These are phyloP conservation scores for Cucurbita maxima DNA, from an alignment of 306 rosid genomes.

Conservation along the genomic window DNA sequence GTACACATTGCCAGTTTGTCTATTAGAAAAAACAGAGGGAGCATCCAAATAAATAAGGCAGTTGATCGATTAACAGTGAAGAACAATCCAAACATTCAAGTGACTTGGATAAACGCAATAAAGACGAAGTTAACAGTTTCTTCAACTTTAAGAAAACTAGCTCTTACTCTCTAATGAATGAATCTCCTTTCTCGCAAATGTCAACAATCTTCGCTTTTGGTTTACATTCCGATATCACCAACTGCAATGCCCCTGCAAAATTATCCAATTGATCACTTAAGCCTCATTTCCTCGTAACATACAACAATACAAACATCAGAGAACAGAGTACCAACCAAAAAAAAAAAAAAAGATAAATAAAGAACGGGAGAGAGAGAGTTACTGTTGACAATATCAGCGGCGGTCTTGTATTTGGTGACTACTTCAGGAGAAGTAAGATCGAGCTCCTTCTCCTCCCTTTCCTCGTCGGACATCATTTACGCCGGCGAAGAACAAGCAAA, in stretches of 20 bases:
- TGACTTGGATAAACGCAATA: neutral
- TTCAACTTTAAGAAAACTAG: neutral
- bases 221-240: slow-evolving; percentile 64
- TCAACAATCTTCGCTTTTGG: slow-evolving; percentile 81
- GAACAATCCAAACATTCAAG: neutral
- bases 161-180: slow-evolving; percentile 77
- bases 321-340: too few species aligned
- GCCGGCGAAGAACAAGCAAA: neutral
- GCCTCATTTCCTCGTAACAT: neutral
- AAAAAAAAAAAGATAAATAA: neutral
- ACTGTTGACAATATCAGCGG: slow-evolving; percentile 94
- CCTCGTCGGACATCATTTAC: slow-evolving; percentile 81
- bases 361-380: neutral
- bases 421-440: slow-evolving; percentile 94
- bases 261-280: neutral
- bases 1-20: slow-evolving; percentile 77
- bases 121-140: neutral
- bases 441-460: slow-evolving; percentile 98
- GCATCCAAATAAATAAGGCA: neutral
- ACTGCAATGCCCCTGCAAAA: slow-evolving; percentile 73
- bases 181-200: slow-evolving; percentile 79
- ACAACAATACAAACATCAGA: neutral
- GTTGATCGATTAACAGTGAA: neutral
- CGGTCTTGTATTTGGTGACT: slow-evolving; percentile 89
- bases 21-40: neutral